phyloP scores from a whole-genome alignment of 345 rosid genomes.

The Citropsis articulata region DNA sequence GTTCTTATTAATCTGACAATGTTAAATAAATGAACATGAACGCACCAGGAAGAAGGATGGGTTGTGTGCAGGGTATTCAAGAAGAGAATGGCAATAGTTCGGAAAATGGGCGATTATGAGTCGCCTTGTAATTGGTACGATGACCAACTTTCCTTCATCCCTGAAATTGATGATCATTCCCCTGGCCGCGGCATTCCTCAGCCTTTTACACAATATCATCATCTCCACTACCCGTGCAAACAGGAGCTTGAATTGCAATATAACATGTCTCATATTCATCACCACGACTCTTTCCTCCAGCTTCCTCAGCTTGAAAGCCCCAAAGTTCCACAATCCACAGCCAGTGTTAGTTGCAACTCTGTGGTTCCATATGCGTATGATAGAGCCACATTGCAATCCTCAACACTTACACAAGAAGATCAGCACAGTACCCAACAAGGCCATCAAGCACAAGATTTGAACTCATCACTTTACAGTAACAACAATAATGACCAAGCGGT shows the following conservation, averaged over 20 bases:
- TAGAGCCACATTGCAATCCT: constrained; percentile 56
- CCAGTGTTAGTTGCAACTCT: constrained; percentile 44
- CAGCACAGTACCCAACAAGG: constrained; percentile 29
- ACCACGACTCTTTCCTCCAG: constrained; percentile 47
- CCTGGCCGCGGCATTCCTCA: constrained; percentile 52
- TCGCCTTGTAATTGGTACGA: constrained; percentile 77
- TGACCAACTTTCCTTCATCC: constrained; percentile 73
- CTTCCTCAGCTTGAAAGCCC: constrained; percentile 87
- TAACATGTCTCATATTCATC: constrained; percentile 28
- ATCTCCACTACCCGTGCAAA: constrained; percentile 65
- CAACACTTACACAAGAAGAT: constrained; percentile 57
- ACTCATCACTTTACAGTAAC: constrained; percentile 31
- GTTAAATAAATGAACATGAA: constrained; percentile 11
- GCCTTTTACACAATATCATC: constrained; percentile 41
- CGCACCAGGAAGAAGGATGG: constrained; percentile 94
- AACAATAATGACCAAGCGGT: constrained; percentile 47
- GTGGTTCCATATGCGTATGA: constrained; percentile 42
- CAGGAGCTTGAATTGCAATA: constrained; percentile 73
- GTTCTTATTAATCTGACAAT: constrained; percentile 2
- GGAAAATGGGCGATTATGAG: constrained; percentile 57
- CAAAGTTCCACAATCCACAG: constrained; percentile 49
- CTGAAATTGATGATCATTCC: constrained; percentile 48
- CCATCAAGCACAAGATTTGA: constrained; percentile 47
- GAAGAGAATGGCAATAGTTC: constrained; percentile 66
- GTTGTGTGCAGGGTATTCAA: constrained; percentile 96